phyloP scores from a whole-genome alignment of 129 eudicot species.

The Artemisia argyi region DNA sequence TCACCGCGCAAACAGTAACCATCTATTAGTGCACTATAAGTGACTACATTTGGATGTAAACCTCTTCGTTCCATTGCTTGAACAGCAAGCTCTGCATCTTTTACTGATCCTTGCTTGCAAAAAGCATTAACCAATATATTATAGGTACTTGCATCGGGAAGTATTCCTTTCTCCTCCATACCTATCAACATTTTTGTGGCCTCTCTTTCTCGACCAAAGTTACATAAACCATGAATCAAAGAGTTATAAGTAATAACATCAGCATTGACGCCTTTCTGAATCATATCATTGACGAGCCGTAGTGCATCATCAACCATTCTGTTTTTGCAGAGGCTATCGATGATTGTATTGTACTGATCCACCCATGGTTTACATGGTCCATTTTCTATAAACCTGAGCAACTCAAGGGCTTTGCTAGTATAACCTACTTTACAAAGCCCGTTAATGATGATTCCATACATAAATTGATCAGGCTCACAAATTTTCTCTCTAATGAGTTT shows the following conservation, averaged over 20 bases:
- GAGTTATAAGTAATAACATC: conserved; percentile 37
- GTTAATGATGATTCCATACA: conserved; percentile 32
- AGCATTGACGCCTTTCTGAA: conserved; percentile 28
- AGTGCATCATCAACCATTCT: conserved; percentile 35
- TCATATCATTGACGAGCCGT: conserved; percentile 27
- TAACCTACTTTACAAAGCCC: conserved; percentile 43
- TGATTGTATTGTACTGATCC: conserved; percentile 24
- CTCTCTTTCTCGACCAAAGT: conserved; percentile 22
- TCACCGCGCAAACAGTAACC: conserved; percentile 52
- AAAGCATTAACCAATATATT: conserved; percentile 29
- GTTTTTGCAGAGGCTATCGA: conserved; percentile 40
- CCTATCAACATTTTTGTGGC: conserved; percentile 26
- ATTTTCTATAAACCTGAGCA: conserved; percentile 31
- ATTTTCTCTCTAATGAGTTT: not conserved
- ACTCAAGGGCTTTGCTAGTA: conserved; percentile 29
- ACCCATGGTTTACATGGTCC: conserved; percentile 25
- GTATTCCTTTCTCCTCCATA: conserved; percentile 30
- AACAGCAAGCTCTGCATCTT: conserved; percentile 23
- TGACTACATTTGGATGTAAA: conserved; percentile 21
- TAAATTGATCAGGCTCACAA: conserved; percentile 31
- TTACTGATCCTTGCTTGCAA: conserved; percentile 22
- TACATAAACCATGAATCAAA: conserved; percentile 40
- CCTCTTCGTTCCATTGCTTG: conserved; percentile 29
- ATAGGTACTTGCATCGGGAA: conserved; percentile 6
- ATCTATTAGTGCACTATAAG: conserved; percentile 28